Base-by-base conservation (phyloP, 371 early-diverging fungal species). In the Rhizopus sp. region DNA sequence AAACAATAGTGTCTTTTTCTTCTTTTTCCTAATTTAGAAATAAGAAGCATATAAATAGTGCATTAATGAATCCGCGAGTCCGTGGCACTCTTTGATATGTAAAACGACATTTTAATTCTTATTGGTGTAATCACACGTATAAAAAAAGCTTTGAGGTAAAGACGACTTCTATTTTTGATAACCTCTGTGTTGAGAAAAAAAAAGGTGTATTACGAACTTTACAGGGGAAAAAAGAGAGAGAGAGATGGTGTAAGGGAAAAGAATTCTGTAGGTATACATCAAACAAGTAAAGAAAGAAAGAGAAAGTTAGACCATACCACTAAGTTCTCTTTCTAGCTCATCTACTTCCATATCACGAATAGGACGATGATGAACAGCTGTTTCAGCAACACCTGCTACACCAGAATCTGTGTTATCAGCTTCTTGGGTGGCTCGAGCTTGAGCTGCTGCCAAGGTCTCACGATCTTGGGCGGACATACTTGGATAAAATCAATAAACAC, bases 281-380 rank as follows among this genome's bases (percentile, higher is more conserved):
- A 42, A 15, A 17, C 7, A 42, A 42, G 16, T 13, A 42, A n/a
- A 17, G 13, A 42, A 39, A 52, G 15, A 30, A 13, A 40, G 12
- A 6, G 39, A 10, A 30, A 39, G 29, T 64, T 70, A 72, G 47
- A 66, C 60, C 17, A 59, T 72, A 9, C 85, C 85, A 50, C 84
- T 80, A 60, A 85, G 53, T 52, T 83, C 86, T 29, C 80, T 76
- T 54, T 85, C 86, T 61, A 85, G 60, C 53, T 80, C 81, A 63
- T 83, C 84, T 0, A 85, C 75, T 52, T 83, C 84, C 79, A 82
- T 85, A 52, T 59, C 67, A 35, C 70, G 60, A 39, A 57, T 47
- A 34, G 65, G 62, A 4, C 68, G 64, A 34, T 55, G 40, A 50
- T 58, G 59, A 12, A 64, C 63, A n/a, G 70, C 64, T 13, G 62